Conservation (phyloP, 192 early-diverging fungal genomes). For the Phlyctochytrium planicorne region DNA sequence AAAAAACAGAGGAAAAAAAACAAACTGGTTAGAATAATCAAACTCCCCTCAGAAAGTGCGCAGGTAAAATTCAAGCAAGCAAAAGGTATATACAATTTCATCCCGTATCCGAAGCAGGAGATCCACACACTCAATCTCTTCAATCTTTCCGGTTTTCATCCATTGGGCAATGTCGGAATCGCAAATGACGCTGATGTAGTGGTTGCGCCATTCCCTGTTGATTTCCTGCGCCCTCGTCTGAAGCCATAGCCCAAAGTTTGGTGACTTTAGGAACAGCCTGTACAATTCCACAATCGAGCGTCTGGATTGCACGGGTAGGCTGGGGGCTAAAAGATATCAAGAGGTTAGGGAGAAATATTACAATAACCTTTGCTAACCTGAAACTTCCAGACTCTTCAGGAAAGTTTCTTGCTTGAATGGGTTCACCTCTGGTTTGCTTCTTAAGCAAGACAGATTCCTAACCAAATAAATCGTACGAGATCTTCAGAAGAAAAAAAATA, state of each 20-base stretch:
- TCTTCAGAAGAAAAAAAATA: conserved; percentile 6
- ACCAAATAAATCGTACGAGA: neutral
- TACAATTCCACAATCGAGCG: conserved; percentile 79
- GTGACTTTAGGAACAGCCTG: conserved; percentile 82
- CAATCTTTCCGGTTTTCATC: conserved; percentile 28
- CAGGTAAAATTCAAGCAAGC: neutral
- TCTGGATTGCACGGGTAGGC: conserved; percentile 50
- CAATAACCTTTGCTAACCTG: conserved; percentile 28
- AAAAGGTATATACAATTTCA: conserved; percentile 49
- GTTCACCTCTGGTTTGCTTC: conserved; percentile 63
- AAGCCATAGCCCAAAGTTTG: conserved; percentile 97
- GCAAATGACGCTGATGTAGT: conserved; percentile 74
- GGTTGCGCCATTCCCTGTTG: conserved; percentile 73
- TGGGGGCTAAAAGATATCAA: conserved; percentile 30
- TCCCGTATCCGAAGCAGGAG: conserved; percentile 63
- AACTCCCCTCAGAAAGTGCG: too few relatives aligned
- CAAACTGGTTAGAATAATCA: neutral
- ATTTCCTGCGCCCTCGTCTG: conserved; percentile 75
- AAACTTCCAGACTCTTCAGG: conserved; percentile 58
- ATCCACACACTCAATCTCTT: conserved; percentile 71
- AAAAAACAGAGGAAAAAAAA: too few relatives aligned
- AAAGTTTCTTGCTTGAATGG: conserved; percentile 79
- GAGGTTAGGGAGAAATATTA: neutral
- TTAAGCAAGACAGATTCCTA: conserved; percentile 44
- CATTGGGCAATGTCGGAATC: conserved; percentile 54